A percentile compares a stretch with the other conserved stretches of the same genome.
Evolutionary conservation across 2,329 filamentous ascomycete species (phyloP).

Genomic region (Cercospora sesami): DNA sequence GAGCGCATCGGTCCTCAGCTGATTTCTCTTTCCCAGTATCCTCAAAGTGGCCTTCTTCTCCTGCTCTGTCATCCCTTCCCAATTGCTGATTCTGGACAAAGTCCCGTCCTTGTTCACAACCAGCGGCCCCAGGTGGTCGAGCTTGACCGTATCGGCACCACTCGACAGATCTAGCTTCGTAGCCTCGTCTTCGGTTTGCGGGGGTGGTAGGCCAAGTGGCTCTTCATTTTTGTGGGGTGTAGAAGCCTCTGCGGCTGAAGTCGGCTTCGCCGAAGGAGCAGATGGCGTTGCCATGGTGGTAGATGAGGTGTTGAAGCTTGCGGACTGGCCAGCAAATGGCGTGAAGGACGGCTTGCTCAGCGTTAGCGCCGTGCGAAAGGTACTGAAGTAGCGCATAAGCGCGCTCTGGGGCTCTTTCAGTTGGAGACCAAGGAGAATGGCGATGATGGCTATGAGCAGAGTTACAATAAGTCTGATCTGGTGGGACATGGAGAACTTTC

Average conservation of each 20-base stretch:
- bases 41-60: conserved; percentile 68
- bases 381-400: conserved; percentile 16
- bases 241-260: neutral
- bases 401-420: conserved; percentile 12
- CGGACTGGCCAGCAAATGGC: conserved; percentile 1
- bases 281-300: conserved; percentile 1
- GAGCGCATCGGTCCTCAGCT: conserved; percentile 59
- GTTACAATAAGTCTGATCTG: conserved; percentile 5
- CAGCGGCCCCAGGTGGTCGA: conserved; percentile 70
- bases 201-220: conserved; percentile 28
- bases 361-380: neutral
- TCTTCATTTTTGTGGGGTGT: conserved; percentile 2
- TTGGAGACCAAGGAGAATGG: conserved; percentile 11
- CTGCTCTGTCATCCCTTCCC: conserved; percentile 67
- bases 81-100: conserved; percentile 70
- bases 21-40: conserved; percentile 68
- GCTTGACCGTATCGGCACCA: conserved; percentile 49
- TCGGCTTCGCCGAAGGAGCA: neutral
- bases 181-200: conserved; percentile 35
- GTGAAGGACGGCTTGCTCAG: conserved; percentile 12
- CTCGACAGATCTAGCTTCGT: conserved; percentile 38
- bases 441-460: neutral
- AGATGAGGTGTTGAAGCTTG: neutral
- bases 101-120: conserved; percentile 74
- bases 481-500: conserved; percentile 19